A percentile compares a stretch with the other conserved stretches of the same genome.
phyloP scores from a whole-genome alignment of 176 grass and related monocot species.

The Triticum timopheevii region DNA sequence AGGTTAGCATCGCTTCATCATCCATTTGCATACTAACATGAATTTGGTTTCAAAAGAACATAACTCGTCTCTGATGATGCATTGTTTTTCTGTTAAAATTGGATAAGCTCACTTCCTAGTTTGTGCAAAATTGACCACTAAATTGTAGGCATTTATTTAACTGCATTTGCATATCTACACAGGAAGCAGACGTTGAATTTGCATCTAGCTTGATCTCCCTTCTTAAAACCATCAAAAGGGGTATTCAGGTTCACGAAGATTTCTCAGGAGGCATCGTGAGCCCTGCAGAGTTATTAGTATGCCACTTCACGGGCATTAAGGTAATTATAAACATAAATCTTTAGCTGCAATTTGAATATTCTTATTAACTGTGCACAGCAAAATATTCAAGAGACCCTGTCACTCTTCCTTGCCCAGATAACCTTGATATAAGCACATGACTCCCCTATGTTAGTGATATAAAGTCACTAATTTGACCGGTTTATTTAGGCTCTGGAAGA shows the following conservation, averaged over 20 bases:
- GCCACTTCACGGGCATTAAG: slow-evolving; percentile 80
- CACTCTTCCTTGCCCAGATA: background rate
- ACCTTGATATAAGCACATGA: background rate
- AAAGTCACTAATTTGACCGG: background rate
- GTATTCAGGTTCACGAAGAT: slow-evolving; percentile 74
- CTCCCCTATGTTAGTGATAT: background rate
- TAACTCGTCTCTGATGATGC: background rate
- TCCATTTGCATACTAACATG: background rate
- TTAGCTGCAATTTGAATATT: slow-evolving; percentile 27
- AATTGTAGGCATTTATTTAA: background rate
- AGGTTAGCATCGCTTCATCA: slow-evolving; percentile 46
- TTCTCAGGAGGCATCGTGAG: slow-evolving; percentile 47
- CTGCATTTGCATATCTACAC: slow-evolving; percentile 35
- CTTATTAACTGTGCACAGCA: background rate
- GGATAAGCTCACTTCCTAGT: background rate
- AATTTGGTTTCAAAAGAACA: background rate
- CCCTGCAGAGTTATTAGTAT: slow-evolving; percentile 67
- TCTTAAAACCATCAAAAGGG: slow-evolving; percentile 57
- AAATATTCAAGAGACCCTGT: background rate
- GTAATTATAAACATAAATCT: slow-evolving; percentile 40
- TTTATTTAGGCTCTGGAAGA: slow-evolving; percentile 60
- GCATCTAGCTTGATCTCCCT: slow-evolving; percentile 68
- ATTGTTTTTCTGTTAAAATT: background rate
- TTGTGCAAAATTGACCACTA: background rate
- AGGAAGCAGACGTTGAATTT: slow-evolving; percentile 85